Conservation (phyloP, 139 green algal genomes). For the Volvox africanus region DNA sequence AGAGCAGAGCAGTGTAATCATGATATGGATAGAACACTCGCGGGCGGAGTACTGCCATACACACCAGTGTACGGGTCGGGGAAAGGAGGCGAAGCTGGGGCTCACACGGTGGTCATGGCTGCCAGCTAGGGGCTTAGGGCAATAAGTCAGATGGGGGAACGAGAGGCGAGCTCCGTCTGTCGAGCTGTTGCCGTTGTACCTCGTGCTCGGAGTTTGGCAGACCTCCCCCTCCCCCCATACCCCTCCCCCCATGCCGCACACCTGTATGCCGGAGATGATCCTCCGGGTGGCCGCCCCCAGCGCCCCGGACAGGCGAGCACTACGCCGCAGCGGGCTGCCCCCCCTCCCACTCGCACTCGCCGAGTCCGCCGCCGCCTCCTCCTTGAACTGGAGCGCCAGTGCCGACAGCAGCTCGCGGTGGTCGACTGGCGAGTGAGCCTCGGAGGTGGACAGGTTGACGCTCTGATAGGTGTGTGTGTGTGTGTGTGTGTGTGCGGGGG, state of each 20-base stretch:
- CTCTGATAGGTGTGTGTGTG: background rate
- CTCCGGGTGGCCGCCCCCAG: conserved; percentile 7
- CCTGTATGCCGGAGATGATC: conserved; percentile 8
- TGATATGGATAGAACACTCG: no score
- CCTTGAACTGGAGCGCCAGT: conserved; percentile 7
- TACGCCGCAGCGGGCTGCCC: background rate
- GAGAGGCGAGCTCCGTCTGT: no score
- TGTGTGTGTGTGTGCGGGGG: background rate
- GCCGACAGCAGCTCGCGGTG: background rate
- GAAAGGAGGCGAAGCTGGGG: no score
- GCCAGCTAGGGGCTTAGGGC: no score
- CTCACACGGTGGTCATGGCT: no score
- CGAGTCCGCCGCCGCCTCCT: background rate
- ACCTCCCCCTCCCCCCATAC: no score
- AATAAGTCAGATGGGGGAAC: no score
- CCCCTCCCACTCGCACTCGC: background rate
- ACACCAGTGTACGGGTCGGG: no score
- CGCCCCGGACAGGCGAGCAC: background rate
- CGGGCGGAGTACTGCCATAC: no score
- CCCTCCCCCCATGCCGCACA: background rate
- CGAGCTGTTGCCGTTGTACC: no score
- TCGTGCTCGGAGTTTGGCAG: no score
- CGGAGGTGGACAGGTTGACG: background rate
- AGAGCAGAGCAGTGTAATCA: no score
- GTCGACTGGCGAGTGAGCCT: background rate